Evolutionary conservation across 2,329 filamentous ascomycete genomes (phyloP), one percentile per base, ranked within the genome.

Genomic region (Fusarium robinianum): DNA sequence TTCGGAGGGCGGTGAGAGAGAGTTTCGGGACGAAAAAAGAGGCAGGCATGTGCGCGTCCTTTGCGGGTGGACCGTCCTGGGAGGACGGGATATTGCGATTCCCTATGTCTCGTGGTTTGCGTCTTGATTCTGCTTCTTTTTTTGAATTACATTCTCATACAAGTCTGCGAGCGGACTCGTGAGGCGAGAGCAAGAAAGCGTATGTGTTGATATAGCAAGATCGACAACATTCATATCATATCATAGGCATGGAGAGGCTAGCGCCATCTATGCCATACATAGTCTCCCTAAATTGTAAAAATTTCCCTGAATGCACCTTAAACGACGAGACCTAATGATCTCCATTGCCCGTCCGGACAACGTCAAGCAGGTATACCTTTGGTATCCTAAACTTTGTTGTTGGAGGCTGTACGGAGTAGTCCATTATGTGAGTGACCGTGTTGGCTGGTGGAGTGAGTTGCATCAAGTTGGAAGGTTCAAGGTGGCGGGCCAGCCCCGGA

Each of bases 241-340:
- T n/a, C n/a, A n/a, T n/a, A n/a, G n/a, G n/a, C n/a, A 46, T 45
- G 58, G 55, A 50, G 58, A 59, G 62, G 49, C 55, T 42, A 45
- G 49, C 45, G 45, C 50, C 49, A 53, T 51, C 56, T 58, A 53
- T 59, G 53, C 48, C 51, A 60, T 64, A 67, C 55, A 66, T 63
- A 65, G 65, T 61, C 59, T 58, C 57, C 49, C 56, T 57, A 63
- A 65, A 64, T 65, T 65, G 59, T 63, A 60, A 66, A 49, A 59
- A 55, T 46, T 43, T 47, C 48, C 51, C 41, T 43, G 38, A 48
- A 34, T 42, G 38, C 37, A 26, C n/a, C n/a, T n/a, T n/a, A n/a
- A n/a, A n/a, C n/a, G n/a, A n/a, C n/a, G n/a, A n/a, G n/a, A n/a
- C n/a, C n/a, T n/a, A n/a, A n/a, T n/a, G n/a, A n/a, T n/a, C n/a